Conservation (phyloP, 768 basidiomycete species). For the Hygrocybe punicea region DNA sequence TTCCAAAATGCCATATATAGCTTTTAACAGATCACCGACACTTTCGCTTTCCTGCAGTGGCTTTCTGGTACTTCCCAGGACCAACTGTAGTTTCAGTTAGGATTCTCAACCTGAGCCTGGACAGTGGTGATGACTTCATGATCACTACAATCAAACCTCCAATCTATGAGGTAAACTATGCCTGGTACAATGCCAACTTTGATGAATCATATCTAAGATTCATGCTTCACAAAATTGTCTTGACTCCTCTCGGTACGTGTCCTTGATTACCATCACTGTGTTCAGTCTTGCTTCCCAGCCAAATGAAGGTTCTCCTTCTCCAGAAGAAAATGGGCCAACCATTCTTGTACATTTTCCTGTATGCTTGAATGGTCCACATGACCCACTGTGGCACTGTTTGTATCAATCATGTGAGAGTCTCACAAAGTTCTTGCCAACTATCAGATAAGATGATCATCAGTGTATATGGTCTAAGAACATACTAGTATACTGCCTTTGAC, state of each 20-base stretch:
- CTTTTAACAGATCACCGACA: not conserved
- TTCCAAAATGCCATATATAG: not conserved
- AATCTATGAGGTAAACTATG: not conserved
- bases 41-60: not conserved
- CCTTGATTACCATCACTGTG: not conserved
- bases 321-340: not conserved
- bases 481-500: too few species aligned
- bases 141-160: not conserved
- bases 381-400: too few species aligned
- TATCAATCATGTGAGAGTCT: too few species aligned
- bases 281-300: not conserved
- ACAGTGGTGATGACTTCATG: not conserved
- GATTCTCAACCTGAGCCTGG: not conserved
- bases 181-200: not conserved
- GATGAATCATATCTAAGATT: not conserved
- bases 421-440: too few species aligned
- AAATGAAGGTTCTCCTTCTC: not conserved
- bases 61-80: not conserved
- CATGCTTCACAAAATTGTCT: not conserved
- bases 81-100: not conserved
- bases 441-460: too few species aligned
- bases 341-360: not conserved
- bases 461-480: too few species aligned
- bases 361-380: not conserved
- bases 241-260: not conserved